These are phyloP conservation scores for Tagetes patula DNA, from an alignment of 129 eudicot species.

Conservation along the genomic window DNA sequence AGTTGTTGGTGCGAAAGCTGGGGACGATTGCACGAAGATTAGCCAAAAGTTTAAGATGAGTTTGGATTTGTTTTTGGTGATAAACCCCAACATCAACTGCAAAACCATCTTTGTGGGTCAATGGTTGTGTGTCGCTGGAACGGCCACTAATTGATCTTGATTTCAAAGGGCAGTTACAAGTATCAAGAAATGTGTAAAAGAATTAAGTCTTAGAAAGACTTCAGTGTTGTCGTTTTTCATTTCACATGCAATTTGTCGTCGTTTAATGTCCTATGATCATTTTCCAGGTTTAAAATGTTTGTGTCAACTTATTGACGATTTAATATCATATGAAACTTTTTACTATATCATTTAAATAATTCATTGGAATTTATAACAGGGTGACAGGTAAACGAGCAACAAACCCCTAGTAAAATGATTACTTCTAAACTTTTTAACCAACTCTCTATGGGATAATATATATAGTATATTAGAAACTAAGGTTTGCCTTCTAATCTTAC, in stretches of 20 bases:
- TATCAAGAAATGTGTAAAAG: not conserved
- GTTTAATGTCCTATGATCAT: not conserved
- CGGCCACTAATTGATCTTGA: not conserved
- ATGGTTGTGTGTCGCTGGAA: conserved; percentile 37
- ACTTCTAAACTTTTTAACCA: too few relatives aligned
- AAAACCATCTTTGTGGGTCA: conserved; percentile 31
- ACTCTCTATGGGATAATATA: too few relatives aligned
- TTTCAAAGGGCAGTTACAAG: too few relatives aligned
- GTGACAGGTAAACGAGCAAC: too few relatives aligned
- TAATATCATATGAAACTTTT: too few relatives aligned
- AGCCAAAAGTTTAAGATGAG: conserved; percentile 23
- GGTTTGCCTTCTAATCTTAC: too few relatives aligned
- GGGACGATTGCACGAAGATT: conserved; percentile 30
- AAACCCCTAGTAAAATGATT: too few relatives aligned
- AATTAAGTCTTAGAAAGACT: not conserved
- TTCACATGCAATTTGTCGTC: not conserved
- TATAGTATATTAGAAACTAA: too few relatives aligned
- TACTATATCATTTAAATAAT: too few relatives aligned
- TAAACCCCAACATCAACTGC: conserved; percentile 39
- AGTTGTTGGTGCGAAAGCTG: conserved; percentile 24
- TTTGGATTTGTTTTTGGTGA: conserved; percentile 15
- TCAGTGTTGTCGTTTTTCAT: not conserved
- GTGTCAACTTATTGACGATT: not conserved
- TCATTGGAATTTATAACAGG: too few relatives aligned
- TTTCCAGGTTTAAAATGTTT: not conserved